Evolutionary conservation across 176 grass and related monocot genomes (phyloP).

Genomic region (Poa annua): DNA sequence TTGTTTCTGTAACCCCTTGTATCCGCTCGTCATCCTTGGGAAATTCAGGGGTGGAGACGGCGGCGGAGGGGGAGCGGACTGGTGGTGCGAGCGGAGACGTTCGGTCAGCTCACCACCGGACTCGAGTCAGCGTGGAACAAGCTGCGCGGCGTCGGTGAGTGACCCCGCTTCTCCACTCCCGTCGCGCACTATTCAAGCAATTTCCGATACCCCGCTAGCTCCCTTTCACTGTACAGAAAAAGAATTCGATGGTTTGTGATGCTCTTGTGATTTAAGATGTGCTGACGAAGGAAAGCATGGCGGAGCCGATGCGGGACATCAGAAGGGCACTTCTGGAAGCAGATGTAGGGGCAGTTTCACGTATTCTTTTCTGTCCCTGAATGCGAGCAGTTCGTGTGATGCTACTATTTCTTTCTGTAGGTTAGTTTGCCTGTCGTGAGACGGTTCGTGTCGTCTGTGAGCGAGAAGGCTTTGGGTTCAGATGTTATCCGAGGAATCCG

Average conservation of each 20-base stretch:
- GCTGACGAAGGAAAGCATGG: constrained; percentile 82
- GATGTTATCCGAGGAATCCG: constrained; percentile 76
- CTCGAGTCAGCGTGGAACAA: constrained; percentile 99
- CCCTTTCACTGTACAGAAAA: not conserved
- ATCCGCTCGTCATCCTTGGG: not conserved
- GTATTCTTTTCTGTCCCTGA: not conserved
- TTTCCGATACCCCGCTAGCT: not conserved
- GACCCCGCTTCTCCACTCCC: not conserved
- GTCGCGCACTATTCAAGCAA: too few species aligned
- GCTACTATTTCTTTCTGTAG: constrained; percentile 52
- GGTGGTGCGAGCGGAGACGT: constrained; percentile 91
- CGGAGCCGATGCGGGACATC: constrained; percentile 90
- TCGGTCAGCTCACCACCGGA: constrained; percentile 87
- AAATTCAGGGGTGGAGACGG: constrained; percentile 28
- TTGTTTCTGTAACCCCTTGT: not conserved
- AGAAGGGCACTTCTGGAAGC: constrained; percentile 92
- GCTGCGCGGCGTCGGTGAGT: constrained; percentile 80
- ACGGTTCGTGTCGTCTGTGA: constrained; percentile 78
- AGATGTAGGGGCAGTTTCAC: constrained; percentile 56
- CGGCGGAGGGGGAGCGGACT: constrained; percentile 38
- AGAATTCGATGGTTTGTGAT: not conserved
- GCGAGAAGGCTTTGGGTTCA: constrained; percentile 70
- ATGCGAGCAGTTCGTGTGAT: not conserved
- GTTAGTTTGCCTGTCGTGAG: constrained; percentile 90
- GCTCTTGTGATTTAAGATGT: constrained; percentile 56